Percentiles rank a stretch among this genome's conserved stretches.
Conservation (phyloP, 108 stramenopile genomes). For the Cyclotella kingstonii region DNA sequence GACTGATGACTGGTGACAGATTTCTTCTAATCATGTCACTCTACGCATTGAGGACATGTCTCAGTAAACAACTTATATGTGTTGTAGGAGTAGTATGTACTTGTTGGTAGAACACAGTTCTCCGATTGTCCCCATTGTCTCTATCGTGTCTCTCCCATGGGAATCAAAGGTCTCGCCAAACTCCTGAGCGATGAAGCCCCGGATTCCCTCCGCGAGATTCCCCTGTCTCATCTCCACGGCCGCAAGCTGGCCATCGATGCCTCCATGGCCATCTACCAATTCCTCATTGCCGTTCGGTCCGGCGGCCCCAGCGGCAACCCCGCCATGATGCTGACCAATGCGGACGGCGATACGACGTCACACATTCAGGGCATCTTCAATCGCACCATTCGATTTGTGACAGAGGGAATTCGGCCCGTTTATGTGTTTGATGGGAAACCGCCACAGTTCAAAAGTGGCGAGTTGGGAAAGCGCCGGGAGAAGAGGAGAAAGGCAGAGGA, state of each 20-base stretch:
- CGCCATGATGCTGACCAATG: constrained; percentile 83
- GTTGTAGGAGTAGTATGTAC: too few relatives aligned
- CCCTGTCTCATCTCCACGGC: constrained; percentile 89
- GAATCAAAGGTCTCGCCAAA: constrained; percentile 96
- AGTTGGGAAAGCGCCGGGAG: constrained; percentile 86
- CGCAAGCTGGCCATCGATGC: constrained; percentile 98
- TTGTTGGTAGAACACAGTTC: too few relatives aligned
- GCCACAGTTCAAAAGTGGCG: constrained; percentile 92
- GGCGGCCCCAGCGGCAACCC: constrained; percentile 61
- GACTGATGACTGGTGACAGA: too few relatives aligned
- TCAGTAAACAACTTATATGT: too few relatives aligned
- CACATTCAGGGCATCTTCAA: constrained; percentile 99
- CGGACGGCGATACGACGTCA: constrained; percentile 90
- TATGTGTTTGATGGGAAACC: constrained; percentile 99
- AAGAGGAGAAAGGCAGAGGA: constrained; percentile 93
- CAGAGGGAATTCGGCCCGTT: constrained; percentile 93
- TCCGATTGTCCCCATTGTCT: neutral
- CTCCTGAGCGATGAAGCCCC: constrained; percentile 95
- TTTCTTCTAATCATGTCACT: too few relatives aligned
- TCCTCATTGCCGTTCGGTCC: constrained; percentile 93
- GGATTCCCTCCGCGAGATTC: constrained; percentile 90
- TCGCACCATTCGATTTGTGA: constrained; percentile 93
- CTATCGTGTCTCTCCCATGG: constrained; percentile 65
- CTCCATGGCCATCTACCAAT: constrained; percentile 98
- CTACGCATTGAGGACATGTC: too few relatives aligned